These are phyloP conservation scores for Trichosporon faecale DNA, from an alignment of 1,284 basidiomycete genomes.

Conservation along the genomic window DNA sequence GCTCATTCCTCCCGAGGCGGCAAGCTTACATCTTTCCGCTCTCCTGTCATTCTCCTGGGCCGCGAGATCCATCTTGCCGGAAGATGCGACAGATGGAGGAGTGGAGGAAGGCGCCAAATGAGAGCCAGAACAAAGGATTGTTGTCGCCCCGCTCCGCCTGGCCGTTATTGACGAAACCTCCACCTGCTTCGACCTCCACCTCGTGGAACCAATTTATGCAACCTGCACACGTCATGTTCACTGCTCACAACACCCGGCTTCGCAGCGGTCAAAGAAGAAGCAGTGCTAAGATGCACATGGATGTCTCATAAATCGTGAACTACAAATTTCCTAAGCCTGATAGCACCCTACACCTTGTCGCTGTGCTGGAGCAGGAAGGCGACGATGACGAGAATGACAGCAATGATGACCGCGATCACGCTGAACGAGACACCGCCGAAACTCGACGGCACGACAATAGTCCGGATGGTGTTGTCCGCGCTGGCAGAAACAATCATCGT, in stretches of 20 bases:
- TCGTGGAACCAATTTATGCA: not conserved
- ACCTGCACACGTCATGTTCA: not conserved
- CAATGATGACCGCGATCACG: conserved; percentile 14
- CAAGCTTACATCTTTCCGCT: conserved; percentile 41
- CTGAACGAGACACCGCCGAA: conserved; percentile 35
- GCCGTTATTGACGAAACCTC: not conserved
- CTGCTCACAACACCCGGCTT: not conserved
- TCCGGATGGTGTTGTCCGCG: conserved; percentile 82
- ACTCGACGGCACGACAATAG: conserved; percentile 67
- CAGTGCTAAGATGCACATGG: not conserved
- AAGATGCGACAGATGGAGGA: not conserved
- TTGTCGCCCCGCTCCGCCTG: not conserved
- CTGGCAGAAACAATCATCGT: conserved; percentile 85
- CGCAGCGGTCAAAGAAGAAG: not conserved
- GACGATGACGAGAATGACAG: conserved; percentile 14
- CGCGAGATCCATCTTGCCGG: conserved; percentile 44
- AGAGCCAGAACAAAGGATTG: not conserved
- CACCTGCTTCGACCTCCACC: not conserved
- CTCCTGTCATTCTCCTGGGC: conserved; percentile 40
- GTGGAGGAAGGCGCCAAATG: not conserved
- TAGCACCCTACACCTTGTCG: not conserved
- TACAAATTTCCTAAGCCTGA: not conserved
- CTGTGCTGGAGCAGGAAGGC: conserved; percentile 11
- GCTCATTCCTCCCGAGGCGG: not conserved
- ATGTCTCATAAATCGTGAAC: conserved; percentile 10